Base-by-base conservation (phyloP, 2,329 filamentous ascomycete genomes). In the Aspergillus costaricaensis region DNA sequence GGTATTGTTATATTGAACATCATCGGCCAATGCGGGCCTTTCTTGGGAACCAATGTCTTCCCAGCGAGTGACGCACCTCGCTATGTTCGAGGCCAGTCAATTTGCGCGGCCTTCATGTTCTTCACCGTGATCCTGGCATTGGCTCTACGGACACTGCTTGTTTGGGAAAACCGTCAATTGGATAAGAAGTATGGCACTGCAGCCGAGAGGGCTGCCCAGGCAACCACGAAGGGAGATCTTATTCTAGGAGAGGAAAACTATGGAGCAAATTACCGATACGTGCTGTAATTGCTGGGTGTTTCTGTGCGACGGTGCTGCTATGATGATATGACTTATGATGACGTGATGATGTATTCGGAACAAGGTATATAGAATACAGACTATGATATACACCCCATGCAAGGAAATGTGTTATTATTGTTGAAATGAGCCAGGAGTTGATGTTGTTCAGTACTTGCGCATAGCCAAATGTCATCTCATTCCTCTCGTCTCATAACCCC, bases 1-100 rank as follows among this genome's bases (percentile, higher is more conserved):
- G 83, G 83, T 4, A 88, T 91, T 55, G 85, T 88, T 8, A 81
- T 91, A n/a, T 77, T 88, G 51, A 89, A 90, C 68, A 76, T 89
- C 65, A 79, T 91, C 44, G 89, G 88, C 0, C 89, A 89, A 70
- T 83, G 84, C 62, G 86, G 86, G 0, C 86, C 87, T 2, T 74
- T 89, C 14, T 72, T 89, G 5, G 88, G 87, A 4, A 89, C 87
- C 2, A 82, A 86, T 50, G 67, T 89, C 8, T 91, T 89, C 65
- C 87, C 87, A 0, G 68, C 73, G 14, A 70, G 60, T 6, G 79
- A 84, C 48, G 74, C 71, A 10, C 82, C 83, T 10, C 75, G 77
- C 5, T 83, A 79, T 62, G 68, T 78, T 1, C 86, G 83, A 2
- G 88, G 88, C 0, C 83, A 83, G 74, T 79, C 79, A 58, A 82